Percentiles rank a stretch among this genome's conserved stretches.
Conservation (phyloP, 2,329 filamentous ascomycete genomes). For the Diaporthe nobilis region DNA sequence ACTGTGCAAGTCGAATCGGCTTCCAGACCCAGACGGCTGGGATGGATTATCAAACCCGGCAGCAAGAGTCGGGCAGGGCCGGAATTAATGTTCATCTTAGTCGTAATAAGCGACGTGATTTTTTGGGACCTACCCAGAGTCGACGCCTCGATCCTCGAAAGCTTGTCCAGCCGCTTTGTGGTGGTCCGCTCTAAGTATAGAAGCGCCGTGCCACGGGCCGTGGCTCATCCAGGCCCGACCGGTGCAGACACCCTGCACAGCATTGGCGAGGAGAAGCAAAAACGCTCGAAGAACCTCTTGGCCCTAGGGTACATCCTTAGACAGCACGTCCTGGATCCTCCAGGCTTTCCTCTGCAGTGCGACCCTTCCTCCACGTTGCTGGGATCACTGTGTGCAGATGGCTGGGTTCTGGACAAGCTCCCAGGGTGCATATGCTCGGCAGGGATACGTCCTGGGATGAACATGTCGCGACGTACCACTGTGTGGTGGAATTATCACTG, state of each 20-base stretch:
- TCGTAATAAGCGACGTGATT: background rate
- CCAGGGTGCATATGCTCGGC: conserved; percentile 6
- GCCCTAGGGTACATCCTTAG: background rate
- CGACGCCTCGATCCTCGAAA: conserved; percentile 14
- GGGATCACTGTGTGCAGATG: conserved; percentile 1
- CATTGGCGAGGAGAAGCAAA: conserved; percentile 8
- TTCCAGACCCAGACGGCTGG: background rate
- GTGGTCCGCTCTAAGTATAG: conserved; percentile 31
- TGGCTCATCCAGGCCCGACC: conserved; percentile 21
- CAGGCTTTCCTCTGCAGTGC: background rate
- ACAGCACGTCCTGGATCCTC: conserved; percentile 9
- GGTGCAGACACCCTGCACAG: background rate
- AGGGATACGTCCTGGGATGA: conserved; percentile 19
- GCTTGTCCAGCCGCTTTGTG: conserved; percentile 18
- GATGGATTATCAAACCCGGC: background rate
- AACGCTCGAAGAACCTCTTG: background rate
- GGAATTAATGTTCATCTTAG: background rate
- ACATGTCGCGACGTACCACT: background rate
- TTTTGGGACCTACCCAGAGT: background rate
- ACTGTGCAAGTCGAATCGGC: background rate
- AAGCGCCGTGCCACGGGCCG: conserved; percentile 16
- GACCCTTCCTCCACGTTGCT: background rate
- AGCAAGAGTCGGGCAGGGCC: background rate
- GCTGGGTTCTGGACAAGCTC: conserved; percentile 7
- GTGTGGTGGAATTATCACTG: background rate